phyloP scores from a whole-genome alignment of 1,139 yeast species.

The Lodderomyces pseudojiufengensis region DNA sequence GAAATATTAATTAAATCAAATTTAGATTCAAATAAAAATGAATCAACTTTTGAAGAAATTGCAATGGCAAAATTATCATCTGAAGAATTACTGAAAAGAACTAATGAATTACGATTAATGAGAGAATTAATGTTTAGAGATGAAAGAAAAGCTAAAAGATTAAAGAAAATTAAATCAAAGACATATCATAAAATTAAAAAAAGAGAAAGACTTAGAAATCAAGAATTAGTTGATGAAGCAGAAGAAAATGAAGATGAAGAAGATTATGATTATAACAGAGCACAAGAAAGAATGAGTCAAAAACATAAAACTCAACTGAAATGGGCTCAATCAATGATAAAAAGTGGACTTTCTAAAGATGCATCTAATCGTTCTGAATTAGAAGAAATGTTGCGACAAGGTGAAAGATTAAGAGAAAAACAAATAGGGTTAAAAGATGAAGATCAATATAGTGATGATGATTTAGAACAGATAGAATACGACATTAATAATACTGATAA shows the following conservation, averaged over 20 bases:
- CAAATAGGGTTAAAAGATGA: conserved; percentile 66
- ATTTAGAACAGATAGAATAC: conserved; percentile 50
- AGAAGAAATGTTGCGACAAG: conserved; percentile 90
- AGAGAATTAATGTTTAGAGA: conserved; percentile 95
- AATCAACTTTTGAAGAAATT: conserved; percentile 81
- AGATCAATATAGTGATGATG: conserved; percentile 50
- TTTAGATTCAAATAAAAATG: conserved; percentile 67
- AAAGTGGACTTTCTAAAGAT: conserved; percentile 87
- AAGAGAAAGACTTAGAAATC: conserved; percentile 72
- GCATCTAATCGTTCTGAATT: conserved; percentile 78
- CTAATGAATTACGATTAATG: conserved; percentile 84
- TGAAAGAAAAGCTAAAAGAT: conserved; percentile 83
- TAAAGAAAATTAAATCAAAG: conserved; percentile 92
- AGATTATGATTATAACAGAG: conserved; percentile 70
- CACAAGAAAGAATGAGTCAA: conserved; percentile 87
- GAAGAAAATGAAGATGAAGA: conserved; percentile 50
- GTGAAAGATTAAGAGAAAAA: conserved; percentile 71
- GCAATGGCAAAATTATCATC: conserved; percentile 78
- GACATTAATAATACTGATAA: conserved; percentile 36
- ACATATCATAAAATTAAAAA: conserved; percentile 82
- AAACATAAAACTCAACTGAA: conserved; percentile 83
- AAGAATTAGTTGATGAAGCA: conserved; percentile 63
- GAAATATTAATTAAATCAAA: conserved; percentile 61
- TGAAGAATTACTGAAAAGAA: conserved; percentile 74
- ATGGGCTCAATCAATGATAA: conserved; percentile 91